Evolutionary conservation across 2,329 filamentous ascomycete species (phyloP).

Genomic region (Ophiocordyceps polyrhachis-furcata): DNA sequence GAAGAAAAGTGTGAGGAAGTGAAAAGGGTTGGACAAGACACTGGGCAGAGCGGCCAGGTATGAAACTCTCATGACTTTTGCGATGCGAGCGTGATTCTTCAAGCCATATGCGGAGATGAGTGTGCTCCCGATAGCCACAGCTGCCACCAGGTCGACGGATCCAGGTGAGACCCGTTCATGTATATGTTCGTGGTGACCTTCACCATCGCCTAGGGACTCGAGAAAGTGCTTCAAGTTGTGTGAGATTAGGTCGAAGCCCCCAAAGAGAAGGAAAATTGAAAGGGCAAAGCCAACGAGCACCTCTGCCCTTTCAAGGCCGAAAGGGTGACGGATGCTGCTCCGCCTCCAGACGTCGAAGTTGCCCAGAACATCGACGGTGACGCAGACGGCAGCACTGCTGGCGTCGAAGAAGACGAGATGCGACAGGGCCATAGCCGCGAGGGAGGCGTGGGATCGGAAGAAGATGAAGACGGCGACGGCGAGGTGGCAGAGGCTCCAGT

Average conservation of each 20-base stretch:
- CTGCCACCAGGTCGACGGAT: slow-evolving; percentile 62
- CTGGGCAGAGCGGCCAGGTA: slow-evolving; percentile 68
- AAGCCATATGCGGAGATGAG: slow-evolving; percentile 73
- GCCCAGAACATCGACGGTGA: slow-evolving; percentile 76
- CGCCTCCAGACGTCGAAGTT: slow-evolving; percentile 98
- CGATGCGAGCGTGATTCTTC: slow-evolving; percentile 81
- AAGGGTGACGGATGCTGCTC: slow-evolving; percentile 81
- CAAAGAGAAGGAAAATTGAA: slow-evolving; percentile 92
- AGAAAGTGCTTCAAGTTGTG: slow-evolving; percentile 89
- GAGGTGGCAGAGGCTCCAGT: slow-evolving; percentile 83
- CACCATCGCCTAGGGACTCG: slow-evolving; percentile 41
- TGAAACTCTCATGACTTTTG: slow-evolving; percentile 73
- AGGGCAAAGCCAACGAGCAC: slow-evolving; percentile 91
- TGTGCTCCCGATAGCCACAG: slow-evolving; percentile 67
- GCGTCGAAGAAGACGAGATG: slow-evolving; percentile 93
- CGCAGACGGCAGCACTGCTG: slow-evolving; percentile 76
- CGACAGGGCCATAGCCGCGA: slow-evolving; percentile 81
- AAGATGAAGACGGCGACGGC: slow-evolving; percentile 69
- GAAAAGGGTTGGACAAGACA: slow-evolving; percentile 84
- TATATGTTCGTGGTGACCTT: slow-evolving; percentile 49
- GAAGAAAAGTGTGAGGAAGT: slow-evolving; percentile 83
- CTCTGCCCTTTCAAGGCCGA: slow-evolving; percentile 79
- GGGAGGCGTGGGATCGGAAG: slow-evolving; percentile 66
- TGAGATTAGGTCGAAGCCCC: slow-evolving; percentile 85
- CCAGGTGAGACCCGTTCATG: slow-evolving; percentile 52